Base-by-base conservation (phyloP, 345 rosid species). In the Mangifera indica region DNA sequence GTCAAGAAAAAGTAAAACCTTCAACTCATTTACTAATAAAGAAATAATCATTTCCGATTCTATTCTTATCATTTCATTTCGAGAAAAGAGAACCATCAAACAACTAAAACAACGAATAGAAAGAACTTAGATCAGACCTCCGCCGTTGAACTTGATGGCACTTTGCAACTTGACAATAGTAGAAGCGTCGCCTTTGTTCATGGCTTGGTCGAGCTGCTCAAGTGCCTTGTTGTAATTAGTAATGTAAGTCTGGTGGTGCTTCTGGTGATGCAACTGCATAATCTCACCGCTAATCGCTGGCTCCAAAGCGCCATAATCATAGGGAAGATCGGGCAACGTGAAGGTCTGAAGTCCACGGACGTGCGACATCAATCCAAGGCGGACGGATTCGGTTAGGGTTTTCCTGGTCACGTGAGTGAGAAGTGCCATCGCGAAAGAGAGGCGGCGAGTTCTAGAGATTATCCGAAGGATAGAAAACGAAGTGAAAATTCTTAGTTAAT, bases 241-340 rank as follows among this genome's bases (percentile, higher is more conserved):
- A 74, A 95, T 65, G 69, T 95, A 95, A 63, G 96, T n/a, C 79
- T 88, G 93, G 73, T 95, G 99, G 68, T 95, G 99, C 83, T 95
- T 95, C 86, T 91, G 93, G 89, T 95, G 99, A 72, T 95, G 99
- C 40, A 95, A 78, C 85, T 89, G 89, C 99, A 95, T 95, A 29
- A 95, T 95, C 83, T 92, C 98, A 57, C 88, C 99, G 75, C 90
- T 87, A 69, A 95, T 88, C 60, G 82, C 97, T 70, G 99, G 99
- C 83, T 95, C 96, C 81, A 95, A 83, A 0, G 93, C 94, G 21
- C 88, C 81, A 29, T 95, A 95, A 61, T 89, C 99, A 77, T 95
- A 95, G 3, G 93, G 78, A 17, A 95, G 97, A 79, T 92, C 99
- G 46, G 98, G 97, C 60, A 95, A 96, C 51, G 97, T 77, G 76